Evolutionary conservation across 2,329 filamentous ascomycete genomes (phyloP), one percentile per base, ranked within the genome.

Genomic region (Fusarium fracticaudum): DNA sequence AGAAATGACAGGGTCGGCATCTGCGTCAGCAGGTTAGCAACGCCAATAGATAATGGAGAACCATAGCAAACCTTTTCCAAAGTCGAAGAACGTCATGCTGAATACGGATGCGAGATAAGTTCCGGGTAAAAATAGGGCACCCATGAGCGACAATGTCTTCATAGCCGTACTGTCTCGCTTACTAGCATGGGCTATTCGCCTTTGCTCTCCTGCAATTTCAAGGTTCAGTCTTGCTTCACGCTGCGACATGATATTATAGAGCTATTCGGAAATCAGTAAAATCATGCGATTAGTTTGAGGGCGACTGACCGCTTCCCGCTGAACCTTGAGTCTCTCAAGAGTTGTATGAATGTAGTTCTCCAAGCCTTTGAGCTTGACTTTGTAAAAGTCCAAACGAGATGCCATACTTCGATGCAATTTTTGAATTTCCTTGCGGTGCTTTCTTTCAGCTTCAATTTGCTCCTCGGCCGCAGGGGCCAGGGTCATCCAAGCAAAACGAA

Each of bases 11-110:
- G 84, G 82, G 24, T 81, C 79, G 9, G 81, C 79, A 58, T 79
- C 82, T 78, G 29, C 29, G 26, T 22, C 17, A 3, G 17, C 15
- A 40, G 26, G 58, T 76, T 58, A 75, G 64, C 10, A 43, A 20
- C 17, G 43, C 13, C 29, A 50, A 18, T 17, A 29, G 33, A 47
- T 44, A 24, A 15, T 18, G 9, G 20, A 13, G 22, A 18, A 10
- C 33, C 17, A 38, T 44, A 26, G 53, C 80, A 70, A 78, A 85
- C 85, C 81, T 44, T 83, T 81, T 72, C 86, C 86, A 74, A 91
- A 91, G 80, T 91, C 87, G 83, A 92, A 92, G 79, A 92, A 92
- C 1, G 89, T 89, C 89, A 91, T 92, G 83, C 87, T 88, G 75
- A 92, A 92, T 31, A 92, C 84, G 1, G 90, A 91, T 14, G 90